These are phyloP conservation scores for Suillus variegatus DNA, from an alignment of 768 basidiomycete genomes.

Conservation along the genomic window DNA sequence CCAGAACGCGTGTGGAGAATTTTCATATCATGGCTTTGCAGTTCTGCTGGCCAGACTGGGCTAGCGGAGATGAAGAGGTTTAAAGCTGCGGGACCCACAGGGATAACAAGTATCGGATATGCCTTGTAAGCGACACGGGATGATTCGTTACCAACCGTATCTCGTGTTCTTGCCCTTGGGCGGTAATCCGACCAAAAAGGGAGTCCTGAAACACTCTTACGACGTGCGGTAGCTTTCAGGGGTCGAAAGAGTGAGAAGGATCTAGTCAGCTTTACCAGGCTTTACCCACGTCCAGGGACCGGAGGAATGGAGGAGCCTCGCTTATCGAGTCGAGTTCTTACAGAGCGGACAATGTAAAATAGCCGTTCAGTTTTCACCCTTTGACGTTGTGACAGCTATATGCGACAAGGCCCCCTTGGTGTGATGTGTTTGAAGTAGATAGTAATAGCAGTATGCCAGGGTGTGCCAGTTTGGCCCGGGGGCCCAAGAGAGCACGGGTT, in stretches of 20 bases:
- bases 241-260: background rate
- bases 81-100: background rate
- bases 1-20: background rate
- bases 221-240: conserved; percentile 1
- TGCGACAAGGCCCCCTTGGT: background rate
- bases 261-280: background rate
- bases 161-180: background rate
- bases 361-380: background rate
- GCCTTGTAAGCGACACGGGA: background rate
- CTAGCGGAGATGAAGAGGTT: background rate
- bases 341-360: background rate
- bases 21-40: background rate
- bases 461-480: background rate
- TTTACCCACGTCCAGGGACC: conserved; percentile 6
- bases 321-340: background rate
- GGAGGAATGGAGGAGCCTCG: background rate
- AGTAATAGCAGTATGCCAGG: background rate
- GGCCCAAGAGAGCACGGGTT: background rate
- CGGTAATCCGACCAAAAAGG: conserved; percentile 3
- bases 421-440: background rate
- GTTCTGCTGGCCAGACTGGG: background rate
- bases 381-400: conserved; percentile 1
- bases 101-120: background rate
- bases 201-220: background rate
- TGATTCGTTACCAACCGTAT: background rate